phyloP scores from a whole-genome alignment of 2,329 filamentous ascomycete genomes.

The Lachnellula arida region DNA sequence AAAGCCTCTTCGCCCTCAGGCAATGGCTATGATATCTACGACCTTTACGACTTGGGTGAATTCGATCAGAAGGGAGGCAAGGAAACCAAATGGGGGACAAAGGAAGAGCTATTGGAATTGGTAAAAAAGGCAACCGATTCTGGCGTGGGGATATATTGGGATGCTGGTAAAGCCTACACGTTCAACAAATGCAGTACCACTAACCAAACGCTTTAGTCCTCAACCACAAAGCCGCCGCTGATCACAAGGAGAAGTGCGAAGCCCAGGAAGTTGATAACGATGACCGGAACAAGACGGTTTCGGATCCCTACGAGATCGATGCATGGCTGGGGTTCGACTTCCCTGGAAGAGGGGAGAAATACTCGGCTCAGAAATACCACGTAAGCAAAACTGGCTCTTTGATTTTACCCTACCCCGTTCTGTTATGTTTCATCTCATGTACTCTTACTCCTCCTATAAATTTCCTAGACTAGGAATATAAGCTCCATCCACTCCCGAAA shows the following conservation, averaged over 20 bases:
- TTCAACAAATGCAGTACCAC: neutral
- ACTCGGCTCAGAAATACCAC: constrained; percentile 59
- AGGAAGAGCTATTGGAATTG: constrained; percentile 54
- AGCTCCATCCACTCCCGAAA: no score
- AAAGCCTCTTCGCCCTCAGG: constrained; percentile 58
- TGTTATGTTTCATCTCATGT: no score
- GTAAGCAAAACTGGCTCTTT: no score
- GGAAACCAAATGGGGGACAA: constrained; percentile 65
- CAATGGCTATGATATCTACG: constrained; percentile 67
- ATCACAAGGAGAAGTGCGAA: constrained; percentile 56
- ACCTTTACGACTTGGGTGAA: constrained; percentile 66
- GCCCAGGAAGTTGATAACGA: constrained; percentile 60
- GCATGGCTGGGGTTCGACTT: constrained; percentile 67
- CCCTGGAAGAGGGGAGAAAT: constrained; percentile 52
- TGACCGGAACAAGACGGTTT: constrained; percentile 52
- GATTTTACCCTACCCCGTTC: no score
- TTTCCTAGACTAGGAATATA: no score
- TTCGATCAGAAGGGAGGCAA: constrained; percentile 64
- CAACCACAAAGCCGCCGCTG: constrained; percentile 68
- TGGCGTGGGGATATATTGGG: constrained; percentile 59
- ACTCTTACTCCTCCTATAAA: no score
- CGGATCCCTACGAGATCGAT: constrained; percentile 56
- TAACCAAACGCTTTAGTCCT: constrained; percentile 42
- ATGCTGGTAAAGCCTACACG: constrained; percentile 41
- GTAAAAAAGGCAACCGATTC: constrained; percentile 45